These are phyloP conservation scores for Cochlearia excelsa DNA, from an alignment of 345 rosid genomes.

Conservation along the genomic window DNA sequence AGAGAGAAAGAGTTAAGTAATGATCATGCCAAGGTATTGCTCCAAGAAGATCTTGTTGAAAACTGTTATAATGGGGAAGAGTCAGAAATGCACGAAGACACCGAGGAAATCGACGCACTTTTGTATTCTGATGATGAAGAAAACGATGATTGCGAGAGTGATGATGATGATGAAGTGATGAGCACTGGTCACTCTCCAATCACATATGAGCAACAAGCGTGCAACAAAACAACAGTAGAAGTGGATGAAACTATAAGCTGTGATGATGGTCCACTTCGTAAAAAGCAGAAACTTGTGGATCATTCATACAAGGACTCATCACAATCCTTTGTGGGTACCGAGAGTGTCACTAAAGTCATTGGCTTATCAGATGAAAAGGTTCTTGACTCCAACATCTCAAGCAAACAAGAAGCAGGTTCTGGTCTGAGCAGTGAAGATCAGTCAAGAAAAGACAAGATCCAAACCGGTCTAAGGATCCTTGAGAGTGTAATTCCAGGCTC, in stretches of 20 bases:
- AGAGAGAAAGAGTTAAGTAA: slow-evolving; percentile 32
- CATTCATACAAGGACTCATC: slow-evolving; percentile 33
- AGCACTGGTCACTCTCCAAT: slow-evolving; percentile 89
- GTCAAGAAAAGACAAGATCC: slow-evolving; percentile 43
- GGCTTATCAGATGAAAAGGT: slow-evolving; percentile 33
- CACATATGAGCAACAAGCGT: slow-evolving; percentile 38
- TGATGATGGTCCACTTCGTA: slow-evolving; percentile 47
- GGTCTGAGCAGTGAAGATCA: slow-evolving; percentile 37
- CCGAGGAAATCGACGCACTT: slow-evolving; percentile 86
- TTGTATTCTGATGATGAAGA: slow-evolving; percentile 71
- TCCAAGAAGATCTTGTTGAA: slow-evolving; percentile 36
- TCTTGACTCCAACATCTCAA: slow-evolving; percentile 43
- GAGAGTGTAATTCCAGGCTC: slow-evolving; percentile 60
- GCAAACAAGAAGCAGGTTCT: slow-evolving; percentile 38
- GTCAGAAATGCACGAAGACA: slow-evolving; percentile 89
- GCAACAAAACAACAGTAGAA: slow-evolving; percentile 34
- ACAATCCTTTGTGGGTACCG: slow-evolving; percentile 38
- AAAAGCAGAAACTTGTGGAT: slow-evolving; percentile 54
- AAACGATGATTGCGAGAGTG: slow-evolving; percentile 41
- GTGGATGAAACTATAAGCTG: slow-evolving; percentile 55
- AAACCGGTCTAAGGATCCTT: slow-evolving; percentile 42
- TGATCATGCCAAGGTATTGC: slow-evolving; percentile 27
- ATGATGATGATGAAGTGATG: slow-evolving; percentile 74
- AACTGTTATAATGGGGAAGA: slow-evolving; percentile 36
- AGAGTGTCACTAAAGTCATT: slow-evolving; percentile 35